Conservation (phyloP, 352 stramenopile genomes). For the Pythium dissimile region DNA sequence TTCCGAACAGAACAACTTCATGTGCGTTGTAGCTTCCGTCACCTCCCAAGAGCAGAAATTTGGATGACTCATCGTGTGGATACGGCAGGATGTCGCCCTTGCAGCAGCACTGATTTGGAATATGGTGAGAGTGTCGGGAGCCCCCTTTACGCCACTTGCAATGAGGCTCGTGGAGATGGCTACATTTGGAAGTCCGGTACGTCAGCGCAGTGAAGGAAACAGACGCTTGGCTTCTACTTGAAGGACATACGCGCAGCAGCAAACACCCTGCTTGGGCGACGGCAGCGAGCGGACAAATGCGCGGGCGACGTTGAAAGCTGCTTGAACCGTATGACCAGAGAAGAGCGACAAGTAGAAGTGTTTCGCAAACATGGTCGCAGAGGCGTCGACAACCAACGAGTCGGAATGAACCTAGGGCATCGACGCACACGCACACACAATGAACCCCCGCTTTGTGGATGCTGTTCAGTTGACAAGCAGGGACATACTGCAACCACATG, state of each 20-base stretch:
- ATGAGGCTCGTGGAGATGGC: constrained; percentile 63
- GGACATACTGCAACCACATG: constrained; percentile 82
- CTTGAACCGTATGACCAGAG: constrained; percentile 60
- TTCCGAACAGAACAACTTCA: constrained; percentile 67
- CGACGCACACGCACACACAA: too few relatives aligned
- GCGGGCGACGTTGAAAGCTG: constrained; percentile 74
- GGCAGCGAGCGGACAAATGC: constrained; percentile 58
- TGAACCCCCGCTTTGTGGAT: too few relatives aligned
- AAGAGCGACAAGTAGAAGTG: constrained; percentile 85
- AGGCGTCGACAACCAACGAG: constrained; percentile 71
- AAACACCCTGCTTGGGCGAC: constrained; percentile 54
- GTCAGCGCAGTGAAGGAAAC: background rate
- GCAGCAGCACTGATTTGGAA: constrained; percentile 62
- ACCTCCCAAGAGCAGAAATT: constrained; percentile 68
- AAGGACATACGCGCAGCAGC: constrained; percentile 73
- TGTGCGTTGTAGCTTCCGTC: constrained; percentile 32
- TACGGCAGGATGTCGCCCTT: constrained; percentile 57
- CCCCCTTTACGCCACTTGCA: constrained; percentile 63
- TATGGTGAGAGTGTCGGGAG: constrained; percentile 62
- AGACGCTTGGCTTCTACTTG: background rate
- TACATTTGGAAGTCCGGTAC: too few relatives aligned
- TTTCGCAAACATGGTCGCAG: constrained; percentile 80
- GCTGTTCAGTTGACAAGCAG: too few relatives aligned
- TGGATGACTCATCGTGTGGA: constrained; percentile 78
- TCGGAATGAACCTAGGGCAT: constrained; percentile 77